phyloP scores from a whole-genome alignment of 129 eudicot species.

The Flaveria brownii region DNA sequence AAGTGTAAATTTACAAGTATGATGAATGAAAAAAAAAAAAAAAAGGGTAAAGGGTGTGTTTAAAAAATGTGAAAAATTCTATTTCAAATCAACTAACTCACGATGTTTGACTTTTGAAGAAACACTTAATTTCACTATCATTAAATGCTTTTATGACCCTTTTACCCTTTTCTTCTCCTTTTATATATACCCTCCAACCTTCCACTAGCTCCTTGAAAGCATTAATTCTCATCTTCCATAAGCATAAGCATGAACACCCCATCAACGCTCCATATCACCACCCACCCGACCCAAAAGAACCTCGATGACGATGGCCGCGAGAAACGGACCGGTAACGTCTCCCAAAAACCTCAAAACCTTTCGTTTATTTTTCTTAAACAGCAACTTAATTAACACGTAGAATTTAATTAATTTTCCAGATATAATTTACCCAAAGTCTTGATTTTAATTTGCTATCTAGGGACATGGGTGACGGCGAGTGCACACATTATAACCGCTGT shows the following conservation, averaged over 20 bases:
- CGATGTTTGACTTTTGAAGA: neutral
- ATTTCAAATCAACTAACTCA: neutral
- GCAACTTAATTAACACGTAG: no score
- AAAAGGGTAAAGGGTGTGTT: no score
- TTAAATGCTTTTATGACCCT: constrained; percentile 23
- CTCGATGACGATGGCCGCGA: constrained; percentile 83
- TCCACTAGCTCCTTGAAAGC: neutral
- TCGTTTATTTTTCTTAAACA: no score
- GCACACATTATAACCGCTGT: constrained; percentile 94
- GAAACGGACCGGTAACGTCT: constrained; percentile 58
- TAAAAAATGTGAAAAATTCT: no score
- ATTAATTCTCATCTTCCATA: constrained; percentile 14
- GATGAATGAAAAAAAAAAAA: no score
- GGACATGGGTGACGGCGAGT: constrained; percentile 74
- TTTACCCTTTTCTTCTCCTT: constrained; percentile 18
- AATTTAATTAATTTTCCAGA: no score
- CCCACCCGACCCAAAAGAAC: constrained; percentile 30
- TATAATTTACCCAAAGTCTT: no score
- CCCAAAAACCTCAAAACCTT: neutral
- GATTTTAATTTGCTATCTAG: constrained; percentile 26
- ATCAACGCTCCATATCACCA: constrained; percentile 21
- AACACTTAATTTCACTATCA: constrained; percentile 4
- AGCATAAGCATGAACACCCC: constrained; percentile 18
- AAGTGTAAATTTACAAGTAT: no score
- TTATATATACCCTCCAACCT: constrained; percentile 7